These are phyloP conservation scores for Globisporangium acanthophoron DNA, from an alignment of 352 stramenopile species.

Conservation along the genomic window DNA sequence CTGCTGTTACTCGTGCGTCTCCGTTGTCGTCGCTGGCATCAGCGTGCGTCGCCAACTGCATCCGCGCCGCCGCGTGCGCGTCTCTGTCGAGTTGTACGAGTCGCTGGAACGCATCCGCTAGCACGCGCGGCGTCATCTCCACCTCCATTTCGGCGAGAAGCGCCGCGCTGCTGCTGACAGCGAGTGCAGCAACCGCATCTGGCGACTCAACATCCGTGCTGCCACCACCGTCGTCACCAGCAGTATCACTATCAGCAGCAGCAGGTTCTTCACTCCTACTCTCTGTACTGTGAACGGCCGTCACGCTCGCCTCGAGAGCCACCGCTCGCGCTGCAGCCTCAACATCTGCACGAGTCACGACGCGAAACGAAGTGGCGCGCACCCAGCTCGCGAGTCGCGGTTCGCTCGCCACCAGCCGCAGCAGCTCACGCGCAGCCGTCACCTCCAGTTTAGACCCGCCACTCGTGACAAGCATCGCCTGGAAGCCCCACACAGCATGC, in stretches of 20 bases:
- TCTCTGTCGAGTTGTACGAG: slow-evolving; percentile 38
- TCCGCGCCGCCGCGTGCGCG: not conserved
- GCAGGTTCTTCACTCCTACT: not conserved
- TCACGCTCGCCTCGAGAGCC: slow-evolving; percentile 9
- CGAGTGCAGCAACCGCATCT: not conserved
- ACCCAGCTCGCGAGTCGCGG: slow-evolving; percentile 20
- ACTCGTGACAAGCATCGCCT: slow-evolving; percentile 37
- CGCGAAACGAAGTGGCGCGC: slow-evolving; percentile 32
- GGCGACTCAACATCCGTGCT: not conserved
- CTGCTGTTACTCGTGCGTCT: not conserved
- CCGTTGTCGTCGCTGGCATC: not conserved
- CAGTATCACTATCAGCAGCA: not conserved
- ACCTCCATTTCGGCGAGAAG: not conserved
- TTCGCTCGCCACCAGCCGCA: slow-evolving; percentile 21
- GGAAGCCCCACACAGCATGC: slow-evolving; percentile 33
- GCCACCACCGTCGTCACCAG: not conserved
- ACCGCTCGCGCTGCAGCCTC: slow-evolving; percentile 19
- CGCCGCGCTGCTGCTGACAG: not conserved
- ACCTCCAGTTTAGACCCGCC: slow-evolving; percentile 30
- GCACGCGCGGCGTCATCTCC: slow-evolving; percentile 17
- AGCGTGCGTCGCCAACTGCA: not conserved
- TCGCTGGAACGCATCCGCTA: slow-evolving; percentile 50
- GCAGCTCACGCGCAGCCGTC: slow-evolving; percentile 20
- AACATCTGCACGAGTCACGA: slow-evolving; percentile 34
- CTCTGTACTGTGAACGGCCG: not conserved